A percentile compares a stretch with the other conserved stretches of the same genome.
Conservation (phyloP, 805 yeast species). For the Candida endomychidarum region DNA sequence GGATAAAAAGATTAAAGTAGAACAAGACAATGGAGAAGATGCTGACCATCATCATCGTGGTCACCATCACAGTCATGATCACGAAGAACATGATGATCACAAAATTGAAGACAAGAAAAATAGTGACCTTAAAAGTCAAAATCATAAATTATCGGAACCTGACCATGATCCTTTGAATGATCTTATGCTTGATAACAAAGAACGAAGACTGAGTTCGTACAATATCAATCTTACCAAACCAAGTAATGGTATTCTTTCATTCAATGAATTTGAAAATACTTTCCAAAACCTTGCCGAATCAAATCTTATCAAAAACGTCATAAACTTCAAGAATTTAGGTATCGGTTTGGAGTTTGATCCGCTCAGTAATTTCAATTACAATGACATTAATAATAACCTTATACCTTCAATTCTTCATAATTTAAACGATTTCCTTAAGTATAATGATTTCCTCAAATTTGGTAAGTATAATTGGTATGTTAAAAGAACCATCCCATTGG, state of each 20-base stretch:
- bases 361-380: constrained; percentile 45
- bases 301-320: constrained; percentile 34
- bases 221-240: constrained; percentile 17
- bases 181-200: constrained; percentile 1
- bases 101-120: neutral
- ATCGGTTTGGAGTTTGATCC: constrained; percentile 38
- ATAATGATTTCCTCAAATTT: constrained; percentile 51
- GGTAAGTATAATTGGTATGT: constrained; percentile 62
- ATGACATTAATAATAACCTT: constrained; percentile 51
- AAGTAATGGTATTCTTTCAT: constrained; percentile 29
- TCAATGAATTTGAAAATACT: constrained; percentile 40
- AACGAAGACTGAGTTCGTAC: constrained; percentile 6
- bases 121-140: no score
- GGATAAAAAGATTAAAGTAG: constrained; percentile 7
- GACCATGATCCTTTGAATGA: neutral
- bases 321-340: constrained; percentile 31
- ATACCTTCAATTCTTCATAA: constrained; percentile 59
- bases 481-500: constrained; percentile 59
- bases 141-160: neutral
- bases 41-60: neutral
- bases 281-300: constrained; percentile 38
- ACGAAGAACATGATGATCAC: neutral
- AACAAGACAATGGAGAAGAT: constrained; percentile 9
- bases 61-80: no score
- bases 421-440: constrained; percentile 52